Base-by-base conservation (phyloP, 176 grass and related monocot genomes). In the Chrysopogon serrulatus region DNA sequence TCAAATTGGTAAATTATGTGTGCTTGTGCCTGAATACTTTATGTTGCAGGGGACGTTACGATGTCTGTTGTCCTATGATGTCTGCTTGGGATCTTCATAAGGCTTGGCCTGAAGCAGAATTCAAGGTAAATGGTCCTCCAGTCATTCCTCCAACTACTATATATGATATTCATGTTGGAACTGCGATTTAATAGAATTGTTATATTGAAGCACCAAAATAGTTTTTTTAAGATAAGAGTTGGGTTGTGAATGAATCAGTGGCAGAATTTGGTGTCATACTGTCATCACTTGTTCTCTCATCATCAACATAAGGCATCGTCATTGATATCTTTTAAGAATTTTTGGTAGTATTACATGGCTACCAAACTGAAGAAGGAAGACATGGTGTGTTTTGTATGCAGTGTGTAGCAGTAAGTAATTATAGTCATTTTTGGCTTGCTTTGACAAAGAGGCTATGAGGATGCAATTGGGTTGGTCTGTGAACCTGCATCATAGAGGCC, bases 11-110 rank as follows among this genome's bases (percentile, higher is more conserved):
- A 67, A 80, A 68, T 28, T 4, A 6, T 19, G 2, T 5, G 13
- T 49, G 14, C 44, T 56, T 24, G 16, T n/a, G 23, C 23, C 57
- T 90, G 5, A 64, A 27, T 17, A 35, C 15, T 89, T 75, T 76
- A 39, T 86, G 85, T 78, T 87, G 44, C 78, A 99, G 93, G n/a
- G 96, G 96, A 51, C 84, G 96, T 70, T 99, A 99, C 82, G 93
- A 99, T 90, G 81, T 89, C 74, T 95, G 91, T 61, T 99, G 96
- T 65, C 93, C 96, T 28, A 99, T 99, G 96, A 94, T 99, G 93
- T 96, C 96, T 1, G 93, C 96, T 45, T 96, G 96, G 96, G 93
- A 99, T 90, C 93, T 99, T 86, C 93, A 96, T 85, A 99, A 96
- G 91, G 87, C 86, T 86, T 99, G 96, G 93, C 93, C 91, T 73